Conservation (phyloP, 768 basidiomycete genomes). For the Kwoniella shandongensis region DNA sequence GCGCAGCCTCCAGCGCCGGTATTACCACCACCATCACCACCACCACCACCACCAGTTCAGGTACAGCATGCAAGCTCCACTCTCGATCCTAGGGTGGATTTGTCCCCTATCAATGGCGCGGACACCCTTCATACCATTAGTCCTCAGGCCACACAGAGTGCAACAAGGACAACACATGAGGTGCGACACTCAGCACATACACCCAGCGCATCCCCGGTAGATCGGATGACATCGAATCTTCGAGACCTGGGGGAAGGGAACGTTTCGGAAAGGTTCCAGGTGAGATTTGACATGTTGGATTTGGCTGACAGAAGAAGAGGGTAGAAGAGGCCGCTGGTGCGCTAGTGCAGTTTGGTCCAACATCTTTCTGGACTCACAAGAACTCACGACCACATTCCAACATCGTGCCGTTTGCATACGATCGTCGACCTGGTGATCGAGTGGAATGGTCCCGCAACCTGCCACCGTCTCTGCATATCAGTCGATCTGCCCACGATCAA, state of each 20-base stretch:
- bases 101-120: no score
- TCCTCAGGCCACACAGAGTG: no score
- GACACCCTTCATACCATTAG: no score
- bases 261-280: slow-evolving; percentile 20
- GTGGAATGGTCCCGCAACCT: slow-evolving; percentile 28
- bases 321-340: slow-evolving; percentile 25
- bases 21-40: no score
- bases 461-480: slow-evolving; percentile 18
- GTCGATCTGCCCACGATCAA: slow-evolving; percentile 15
- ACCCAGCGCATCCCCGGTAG: background rate
- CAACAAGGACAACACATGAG: background rate
- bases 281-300: background rate
- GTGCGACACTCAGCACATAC: background rate
- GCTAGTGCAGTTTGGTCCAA: slow-evolving; percentile 27
- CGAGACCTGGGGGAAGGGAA: slow-evolving; percentile 8
- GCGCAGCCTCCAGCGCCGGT: no score
- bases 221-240: background rate
- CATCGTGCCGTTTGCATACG: background rate
- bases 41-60: no score
- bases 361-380: slow-evolving; percentile 23
- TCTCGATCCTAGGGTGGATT: no score
- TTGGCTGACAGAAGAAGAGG: slow-evolving; percentile 12
- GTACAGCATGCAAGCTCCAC: no score
- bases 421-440: slow-evolving; percentile 23
- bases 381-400: slow-evolving; percentile 7